Evolutionary conservation across 2,329 filamentous ascomycete genomes (phyloP).

Genomic region (Diaporthe eres): DNA sequence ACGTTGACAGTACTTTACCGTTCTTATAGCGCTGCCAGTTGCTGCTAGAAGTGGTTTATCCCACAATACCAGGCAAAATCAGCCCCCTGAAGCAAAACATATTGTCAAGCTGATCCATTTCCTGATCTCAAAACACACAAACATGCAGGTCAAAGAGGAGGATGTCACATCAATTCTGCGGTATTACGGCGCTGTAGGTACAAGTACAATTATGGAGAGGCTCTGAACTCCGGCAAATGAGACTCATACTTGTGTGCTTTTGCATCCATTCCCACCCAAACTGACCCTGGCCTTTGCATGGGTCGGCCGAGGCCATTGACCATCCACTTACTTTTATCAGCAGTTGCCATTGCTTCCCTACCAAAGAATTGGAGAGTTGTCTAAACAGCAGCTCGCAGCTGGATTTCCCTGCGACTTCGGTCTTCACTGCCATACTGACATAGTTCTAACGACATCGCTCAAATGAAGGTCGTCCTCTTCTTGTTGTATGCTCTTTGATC

Average conservation of each 20-base stretch:
- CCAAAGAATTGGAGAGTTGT: neutral
- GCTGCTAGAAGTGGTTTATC: neutral
- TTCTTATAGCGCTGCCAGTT: slow-evolving; percentile 59
- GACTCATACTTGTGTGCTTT: slow-evolving; percentile 39
- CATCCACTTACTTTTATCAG: neutral
- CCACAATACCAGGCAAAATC: neutral
- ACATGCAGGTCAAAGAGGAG: slow-evolving; percentile 16
- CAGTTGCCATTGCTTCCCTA: neutral
- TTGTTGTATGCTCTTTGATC: slow-evolving; percentile 98
- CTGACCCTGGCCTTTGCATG: too few relatives aligned
- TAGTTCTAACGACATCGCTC: slow-evolving; percentile 44
- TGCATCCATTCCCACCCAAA: neutral
- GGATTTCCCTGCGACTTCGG: neutral
- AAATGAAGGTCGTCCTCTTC: slow-evolving; percentile 80
- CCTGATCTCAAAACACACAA: neutral
- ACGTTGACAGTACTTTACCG: slow-evolving; percentile 72
- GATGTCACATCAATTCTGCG: slow-evolving; percentile 32
- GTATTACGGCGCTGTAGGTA: slow-evolving; percentile 29
- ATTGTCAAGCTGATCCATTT: neutral
- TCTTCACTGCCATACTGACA: neutral
- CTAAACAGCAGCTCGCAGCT: neutral
- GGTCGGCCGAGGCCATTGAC: neutral
- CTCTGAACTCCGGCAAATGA: slow-evolving; percentile 47
- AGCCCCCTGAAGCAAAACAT: slow-evolving; percentile 23
- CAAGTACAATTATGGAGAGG: slow-evolving; percentile 46